A percentile compares a stretch with the other conserved stretches of the same genome.
phyloP scores from a whole-genome alignment of 352 stramenopile genomes.

The Saprolegnia parasitica region DNA sequence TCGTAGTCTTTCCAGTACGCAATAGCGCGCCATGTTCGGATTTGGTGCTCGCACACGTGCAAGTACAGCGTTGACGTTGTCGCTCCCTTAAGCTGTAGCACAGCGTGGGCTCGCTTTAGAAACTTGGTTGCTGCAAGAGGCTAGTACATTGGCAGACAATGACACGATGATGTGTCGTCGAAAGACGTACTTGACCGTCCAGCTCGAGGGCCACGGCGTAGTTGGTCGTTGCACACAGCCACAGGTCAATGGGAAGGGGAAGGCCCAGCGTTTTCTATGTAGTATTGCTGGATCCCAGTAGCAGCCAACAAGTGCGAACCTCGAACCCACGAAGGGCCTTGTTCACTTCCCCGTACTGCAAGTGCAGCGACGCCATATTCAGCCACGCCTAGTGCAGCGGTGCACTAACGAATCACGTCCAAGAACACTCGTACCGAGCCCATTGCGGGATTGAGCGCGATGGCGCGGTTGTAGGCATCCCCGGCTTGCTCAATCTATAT shows the following conservation, averaged over 20 bases:
- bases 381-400: conserved; percentile 40
- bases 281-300: conserved; percentile 23
- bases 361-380: conserved; percentile 64
- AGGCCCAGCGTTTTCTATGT: not conserved
- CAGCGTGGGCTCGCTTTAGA: not conserved
- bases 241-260: conserved; percentile 14
- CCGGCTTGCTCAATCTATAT: conserved; percentile 43
- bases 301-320: conserved; percentile 28
- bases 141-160: conserved; percentile 21
- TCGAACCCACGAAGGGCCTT: conserved; percentile 52
- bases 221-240: conserved; percentile 31
- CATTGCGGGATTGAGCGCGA: conserved; percentile 35
- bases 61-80: not conserved
- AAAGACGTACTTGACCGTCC: conserved; percentile 16
- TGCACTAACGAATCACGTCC: not conserved
- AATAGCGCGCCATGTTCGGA: not conserved
- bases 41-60: conserved; percentile 4
- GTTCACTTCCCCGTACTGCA: conserved; percentile 49
- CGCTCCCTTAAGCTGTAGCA: not conserved
- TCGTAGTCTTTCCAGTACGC: conserved; percentile 12
- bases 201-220: conserved; percentile 28
- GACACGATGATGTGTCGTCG: conserved; percentile 31
- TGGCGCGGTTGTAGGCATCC: conserved; percentile 42
- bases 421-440: conserved; percentile 9
- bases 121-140: not conserved